These are phyloP conservation scores for Rhinocladiella similis DNA, from an alignment of 2,329 filamentous ascomycete species.

Conservation along the genomic window DNA sequence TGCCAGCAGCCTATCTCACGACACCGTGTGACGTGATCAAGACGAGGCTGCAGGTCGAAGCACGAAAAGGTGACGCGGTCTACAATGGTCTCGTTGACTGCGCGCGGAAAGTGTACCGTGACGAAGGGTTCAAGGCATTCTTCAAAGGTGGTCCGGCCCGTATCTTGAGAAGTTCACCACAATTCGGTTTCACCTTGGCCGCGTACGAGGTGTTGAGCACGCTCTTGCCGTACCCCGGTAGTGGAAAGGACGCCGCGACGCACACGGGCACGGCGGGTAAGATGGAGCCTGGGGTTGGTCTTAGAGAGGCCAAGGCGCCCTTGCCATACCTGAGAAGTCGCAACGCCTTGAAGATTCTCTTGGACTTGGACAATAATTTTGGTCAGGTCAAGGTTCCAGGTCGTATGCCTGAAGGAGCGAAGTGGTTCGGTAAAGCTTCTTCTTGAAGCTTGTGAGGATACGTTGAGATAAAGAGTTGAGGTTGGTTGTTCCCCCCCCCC, in stretches of 20 bases:
- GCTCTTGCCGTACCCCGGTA: conserved; percentile 74
- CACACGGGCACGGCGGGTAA: conserved; percentile 58
- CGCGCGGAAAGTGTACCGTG: conserved; percentile 77
- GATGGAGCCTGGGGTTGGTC: conserved; percentile 62
- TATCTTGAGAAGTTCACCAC: conserved; percentile 90
- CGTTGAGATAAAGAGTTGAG: background rate
- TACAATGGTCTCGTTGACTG: conserved; percentile 88
- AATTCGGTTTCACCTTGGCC: conserved; percentile 96
- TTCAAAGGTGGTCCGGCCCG: conserved; percentile 98
- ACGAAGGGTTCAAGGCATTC: conserved; percentile 94
- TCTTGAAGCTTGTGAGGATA: background rate
- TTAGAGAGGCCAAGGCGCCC: conserved; percentile 64
- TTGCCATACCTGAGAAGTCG: conserved; percentile 71
- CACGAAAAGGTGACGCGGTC: conserved; percentile 85
- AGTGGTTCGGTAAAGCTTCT: conserved; percentile 1
- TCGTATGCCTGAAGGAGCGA: conserved; percentile 27
- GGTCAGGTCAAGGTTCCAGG: conserved; percentile 66
- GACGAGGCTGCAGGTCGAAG: conserved; percentile 95
- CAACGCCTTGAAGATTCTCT: conserved; percentile 92
- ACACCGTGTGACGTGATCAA: conserved; percentile 99
- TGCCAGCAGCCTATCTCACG: conserved; percentile 90
- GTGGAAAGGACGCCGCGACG: conserved; percentile 49
- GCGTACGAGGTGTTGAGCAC: conserved; percentile 91
- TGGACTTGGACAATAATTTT: conserved; percentile 93
- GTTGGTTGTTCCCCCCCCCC: no score